Base-by-base conservation (phyloP, 2,329 filamentous ascomycete genomes). In the Aspergillus fijiensis region DNA sequence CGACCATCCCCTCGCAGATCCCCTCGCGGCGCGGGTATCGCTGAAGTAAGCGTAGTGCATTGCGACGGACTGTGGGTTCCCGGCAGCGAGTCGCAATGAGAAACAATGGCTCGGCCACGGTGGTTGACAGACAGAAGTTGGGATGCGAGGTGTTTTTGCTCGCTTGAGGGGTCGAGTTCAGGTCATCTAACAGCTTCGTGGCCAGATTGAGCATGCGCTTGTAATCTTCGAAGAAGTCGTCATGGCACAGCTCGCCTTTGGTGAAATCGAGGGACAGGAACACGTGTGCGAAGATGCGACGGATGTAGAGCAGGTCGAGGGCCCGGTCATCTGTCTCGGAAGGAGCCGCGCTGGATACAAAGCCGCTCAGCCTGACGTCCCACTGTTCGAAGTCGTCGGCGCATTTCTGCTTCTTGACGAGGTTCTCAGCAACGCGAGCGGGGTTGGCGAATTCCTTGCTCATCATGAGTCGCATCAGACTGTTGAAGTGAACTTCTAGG, bases 1-100 rank as follows among this genome's bases (percentile, higher is more conserved):
- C 42, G 12, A 45, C 19, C 33, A 58, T 31, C 2, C 49, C 51
- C 29, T 58, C 56, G 29, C 56, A 58, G 31, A 58, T 53, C 19
- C 56, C 56, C 25, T 53, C 56, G 5, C 50, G 56, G 21, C 56
- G 29, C 4, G 56, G 56, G 31, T 49, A 53, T 10, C 27, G 56
- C 35, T 52, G 3, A 5, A 58, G 45, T 2, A 58, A 45, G n/a
- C 42, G 50, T 2, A 53, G 25, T 3, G 56, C 56, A 16, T 53
- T n/a, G 10, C 35, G 50, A n/a, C 56, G 50, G 7, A 58, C 31
- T 2, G 50, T 53, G 3, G 50, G 50, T 25, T 58, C 50, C 2
- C 56, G 50, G n/a, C 56, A 58, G 21, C 50, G 49, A 11, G 42
- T 7, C 2, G 39, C 56, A 16, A 58, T 31, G 9, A 51, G 25